Evolutionary conservation across 768 basidiomycete genomes (phyloP).

Genomic region (Termitomyces heimii): DNA sequence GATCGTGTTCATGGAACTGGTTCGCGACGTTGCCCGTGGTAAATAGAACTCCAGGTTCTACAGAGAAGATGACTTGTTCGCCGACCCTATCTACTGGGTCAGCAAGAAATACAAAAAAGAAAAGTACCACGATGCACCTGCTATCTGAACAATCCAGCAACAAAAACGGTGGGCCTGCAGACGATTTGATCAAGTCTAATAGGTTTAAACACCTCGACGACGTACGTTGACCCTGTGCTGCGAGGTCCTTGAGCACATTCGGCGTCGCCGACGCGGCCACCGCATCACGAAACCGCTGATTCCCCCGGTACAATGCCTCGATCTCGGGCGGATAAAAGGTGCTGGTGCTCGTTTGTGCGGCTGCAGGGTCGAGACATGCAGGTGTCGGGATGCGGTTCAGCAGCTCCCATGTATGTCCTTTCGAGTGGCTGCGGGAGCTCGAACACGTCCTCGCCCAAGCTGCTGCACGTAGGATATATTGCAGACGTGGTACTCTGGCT

Average conservation of each 20-base stretch:
- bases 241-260: conserved; percentile 10
- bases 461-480: not conserved
- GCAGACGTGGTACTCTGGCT: not conserved
- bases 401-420: conserved; percentile 7
- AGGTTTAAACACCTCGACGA: not conserved
- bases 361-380: conserved; percentile 3
- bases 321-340: conserved; percentile 11
- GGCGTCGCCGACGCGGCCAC: conserved; percentile 11
- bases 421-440: not conserved
- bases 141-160: conserved; percentile 35
- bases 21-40: conserved; percentile 34
- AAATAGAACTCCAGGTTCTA: conserved; percentile 32
- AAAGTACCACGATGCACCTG: conserved; percentile 9
- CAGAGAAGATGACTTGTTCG: conserved; percentile 32
- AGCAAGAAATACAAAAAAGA: not conserved
- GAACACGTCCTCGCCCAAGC: not conserved
- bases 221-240: conserved; percentile 12
- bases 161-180: conserved; percentile 30
- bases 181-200: not conserved
- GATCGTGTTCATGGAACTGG: conserved; percentile 29
- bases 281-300: conserved; percentile 12
- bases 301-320: conserved; percentile 13
- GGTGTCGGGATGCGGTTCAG: conserved; percentile 13
- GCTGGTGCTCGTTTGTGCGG: not conserved
- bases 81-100: conserved; percentile 15